These are phyloP conservation scores for maize (Zea mays) DNA, from an alignment of 176 grass and related monocot species.

Conservation along the genomic window Zm-B73-REFERENCE-NAM-5.0 NC_050103.1:170185501-170186000, in stretches of 20 bases:
- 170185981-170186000: too few relatives aligned
- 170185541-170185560: conserved; percentile 62
- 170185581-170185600: conserved; percentile 46
- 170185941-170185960: too few relatives aligned
- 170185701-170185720: not conserved
- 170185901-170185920: too few relatives aligned
- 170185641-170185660: not conserved
- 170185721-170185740: not conserved
- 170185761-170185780: not conserved
- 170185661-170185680: not conserved
- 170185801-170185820: not conserved
- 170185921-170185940: too few relatives aligned
- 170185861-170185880: not conserved
- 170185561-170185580: conserved; percentile 52
- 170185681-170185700: not conserved
- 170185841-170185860: not conserved
- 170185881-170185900: not conserved
- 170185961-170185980: too few relatives aligned
- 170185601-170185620: conserved; percentile 60
- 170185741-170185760: not conserved
- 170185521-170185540: conserved; percentile 53
- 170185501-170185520: conserved; percentile 49
- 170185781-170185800: not conserved
- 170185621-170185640: conserved; percentile 38
- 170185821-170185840: not conserved